Base-by-base conservation (phyloP, 257 asterid genomes). In the Solanum okadae region DNA sequence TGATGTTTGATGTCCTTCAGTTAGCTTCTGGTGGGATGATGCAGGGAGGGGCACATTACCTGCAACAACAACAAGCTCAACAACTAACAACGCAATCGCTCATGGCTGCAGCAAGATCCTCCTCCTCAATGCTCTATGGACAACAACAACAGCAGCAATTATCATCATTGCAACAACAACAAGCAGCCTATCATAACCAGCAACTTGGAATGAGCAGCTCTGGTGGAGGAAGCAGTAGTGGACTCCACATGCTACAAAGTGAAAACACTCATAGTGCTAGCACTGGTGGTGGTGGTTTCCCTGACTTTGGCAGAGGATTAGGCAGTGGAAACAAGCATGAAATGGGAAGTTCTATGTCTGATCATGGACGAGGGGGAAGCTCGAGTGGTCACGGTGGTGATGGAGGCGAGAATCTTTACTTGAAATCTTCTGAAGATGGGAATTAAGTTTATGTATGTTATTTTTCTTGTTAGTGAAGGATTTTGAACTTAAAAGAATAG, bases 11-110 rank as follows among this genome's bases (percentile, higher is more conserved):
- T 76, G 38, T 67, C 27, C 23, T 72, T 42, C 93, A 97, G 98
- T 94, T 91, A 72, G 83, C 93, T 5, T 89, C 92, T 10, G 93
- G 94, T 40, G 97, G 96, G 78, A 92, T 96, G 29, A 4, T 95
- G 92, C 99, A 93, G 91, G 92, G 96, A 2, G 95, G 98, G 5
- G 88, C 91, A 23, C 97, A 94, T 87, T 94, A 92, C 89, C 87
- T 93, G 91, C 98, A 96, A 92, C 98, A 94, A 46, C 96, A 94
- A 73, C 95, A 94, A 85, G 93, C 94, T 16, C 98, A 96, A 68
- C 97, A 91, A 89, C 91, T 95, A 98, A 83, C 96, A 5, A 88
- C 96, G 23, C 99, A 96, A 88, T 92, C 98, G 0, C 92, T 95
- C 0, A 94, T 96, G 98, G 96, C 98, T 0, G 95, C 97, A 8